Conservation (phyloP, 495 filamentous ascomycete species). For the Hypoxylon cercidicola region DNA sequence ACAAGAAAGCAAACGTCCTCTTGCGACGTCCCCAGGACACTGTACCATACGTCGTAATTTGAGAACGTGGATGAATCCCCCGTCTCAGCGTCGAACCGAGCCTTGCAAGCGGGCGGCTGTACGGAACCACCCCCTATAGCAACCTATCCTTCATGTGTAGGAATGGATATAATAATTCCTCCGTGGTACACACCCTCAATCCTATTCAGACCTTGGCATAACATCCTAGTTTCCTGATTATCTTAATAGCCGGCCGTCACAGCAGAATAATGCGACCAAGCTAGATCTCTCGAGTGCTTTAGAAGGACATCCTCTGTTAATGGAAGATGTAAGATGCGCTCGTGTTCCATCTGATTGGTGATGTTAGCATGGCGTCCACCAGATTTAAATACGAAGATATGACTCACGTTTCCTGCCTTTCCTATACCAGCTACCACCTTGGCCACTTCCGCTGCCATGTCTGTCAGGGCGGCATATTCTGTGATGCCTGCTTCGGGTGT, state of each 20-base stretch:
- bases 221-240: background rate
- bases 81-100: slow-evolving; percentile 2
- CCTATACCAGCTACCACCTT: slow-evolving; percentile 69
- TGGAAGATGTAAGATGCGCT: slow-evolving; percentile 71
- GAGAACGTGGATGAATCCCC: slow-evolving; percentile 1
- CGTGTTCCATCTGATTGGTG: slow-evolving; percentile 50
- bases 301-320: slow-evolving; percentile 76
- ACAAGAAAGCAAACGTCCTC: slow-evolving; percentile 26
- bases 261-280: slow-evolving; percentile 69
- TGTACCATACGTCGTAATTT: slow-evolving; percentile 4
- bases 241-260: slow-evolving; percentile 41
- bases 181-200: background rate
- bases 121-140: slow-evolving; percentile 30
- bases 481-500: slow-evolving; percentile 58
- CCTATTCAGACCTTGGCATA: slow-evolving; percentile 5
- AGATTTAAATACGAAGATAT: slow-evolving; percentile 18
- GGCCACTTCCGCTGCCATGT: slow-evolving; percentile 80
- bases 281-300: slow-evolving; percentile 73
- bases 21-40: slow-evolving; percentile 5
- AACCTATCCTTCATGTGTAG: slow-evolving; percentile 2
- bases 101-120: background rate
- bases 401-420: slow-evolving; percentile 63
- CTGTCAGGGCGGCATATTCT: slow-evolving; percentile 73
- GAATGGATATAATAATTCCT: slow-evolving; percentile 1
- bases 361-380: slow-evolving; percentile 20